Evolutionary conservation across 106 monocot genomes (phyloP).

Genomic region (Cymbidium sinense): DNA sequence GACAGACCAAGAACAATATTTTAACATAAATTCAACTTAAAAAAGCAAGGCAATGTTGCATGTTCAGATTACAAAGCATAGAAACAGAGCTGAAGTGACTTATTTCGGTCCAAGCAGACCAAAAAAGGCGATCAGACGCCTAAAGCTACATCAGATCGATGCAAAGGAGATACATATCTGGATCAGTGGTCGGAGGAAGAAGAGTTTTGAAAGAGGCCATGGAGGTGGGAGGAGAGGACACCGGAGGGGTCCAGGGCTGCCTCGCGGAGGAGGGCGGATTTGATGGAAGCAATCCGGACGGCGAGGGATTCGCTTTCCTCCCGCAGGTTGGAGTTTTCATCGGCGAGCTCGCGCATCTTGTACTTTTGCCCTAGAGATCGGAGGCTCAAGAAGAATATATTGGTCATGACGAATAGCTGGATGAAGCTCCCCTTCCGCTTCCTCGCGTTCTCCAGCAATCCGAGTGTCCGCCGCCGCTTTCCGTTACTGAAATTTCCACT

Average conservation of each 20-base stretch:
- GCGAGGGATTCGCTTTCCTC: conserved; percentile 65
- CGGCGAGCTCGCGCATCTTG: conserved; percentile 63
- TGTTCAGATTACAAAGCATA: too few species aligned
- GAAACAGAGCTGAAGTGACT: too few species aligned
- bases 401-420: conserved; percentile 79
- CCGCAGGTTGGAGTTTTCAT: conserved; percentile 58
- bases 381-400: conserved; percentile 68
- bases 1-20: too few species aligned
- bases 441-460: conserved; percentile 56
- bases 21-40: too few species aligned
- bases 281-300: conserved; percentile 48
- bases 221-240: conserved; percentile 48
- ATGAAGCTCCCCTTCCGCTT: conserved; percentile 75
- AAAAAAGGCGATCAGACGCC: too few species aligned
- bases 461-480: conserved; percentile 10
- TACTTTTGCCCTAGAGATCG: conserved; percentile 84
- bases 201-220: conserved; percentile 32
- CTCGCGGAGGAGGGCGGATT: conserved; percentile 57
- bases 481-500: neutral
- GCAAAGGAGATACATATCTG: neutral
- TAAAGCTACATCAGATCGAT: neutral
- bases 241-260: conserved; percentile 62
- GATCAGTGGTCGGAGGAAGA: neutral
- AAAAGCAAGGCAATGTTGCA: too few species aligned
- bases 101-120: too few species aligned